A percentile compares a stretch with the other conserved stretches of the same genome.
These are phyloP conservation scores for Flueggea neowawraea DNA, from an alignment of 441 rosid species.

Conservation along the genomic window DNA sequence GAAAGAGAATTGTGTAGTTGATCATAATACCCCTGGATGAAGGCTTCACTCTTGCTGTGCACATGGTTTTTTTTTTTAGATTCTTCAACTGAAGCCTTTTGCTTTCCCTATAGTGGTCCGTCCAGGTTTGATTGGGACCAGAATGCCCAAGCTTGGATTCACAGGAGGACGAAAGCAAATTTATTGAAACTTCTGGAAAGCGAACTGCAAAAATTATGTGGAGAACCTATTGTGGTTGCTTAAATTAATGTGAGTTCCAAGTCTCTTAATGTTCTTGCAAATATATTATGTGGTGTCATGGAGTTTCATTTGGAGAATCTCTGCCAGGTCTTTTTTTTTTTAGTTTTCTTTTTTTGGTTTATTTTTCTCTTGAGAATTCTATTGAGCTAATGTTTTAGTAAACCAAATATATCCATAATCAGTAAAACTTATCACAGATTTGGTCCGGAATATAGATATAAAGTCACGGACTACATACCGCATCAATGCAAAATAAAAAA, in stretches of 20 bases:
- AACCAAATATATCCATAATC: too few species aligned
- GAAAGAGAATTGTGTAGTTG: too few species aligned
- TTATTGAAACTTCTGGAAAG: slow-evolving; percentile 55
- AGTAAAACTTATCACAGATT: too few species aligned
- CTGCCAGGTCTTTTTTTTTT: too few species aligned
- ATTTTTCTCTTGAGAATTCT: too few species aligned
- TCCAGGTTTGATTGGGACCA: slow-evolving; percentile 85
- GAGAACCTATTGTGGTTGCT: slow-evolving; percentile 60
- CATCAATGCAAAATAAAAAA: too few species aligned
- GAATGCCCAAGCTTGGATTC: slow-evolving; percentile 59
- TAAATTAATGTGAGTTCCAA: slow-evolving; percentile 9
- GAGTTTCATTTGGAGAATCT: too few species aligned
- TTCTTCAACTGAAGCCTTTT: neutral
- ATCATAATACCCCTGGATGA: neutral
- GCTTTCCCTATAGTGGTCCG: slow-evolving; percentile 60
- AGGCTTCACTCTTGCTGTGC: neutral
- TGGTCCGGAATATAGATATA: too few species aligned
- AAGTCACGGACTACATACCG: too few species aligned
- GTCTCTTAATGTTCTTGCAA: neutral
- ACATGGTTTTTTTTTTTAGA: neutral
- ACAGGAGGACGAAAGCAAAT: slow-evolving; percentile 63
- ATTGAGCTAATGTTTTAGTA: too few species aligned
- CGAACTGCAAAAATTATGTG: slow-evolving; percentile 64
- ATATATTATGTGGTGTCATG: too few species aligned
- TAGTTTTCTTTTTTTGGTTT: too few species aligned